Evolutionary conservation across 164 flowering plant species (phyloP), one percentile per base, ranked within the genome.

Genomic region (Aristolochia fimbriata): DNA sequence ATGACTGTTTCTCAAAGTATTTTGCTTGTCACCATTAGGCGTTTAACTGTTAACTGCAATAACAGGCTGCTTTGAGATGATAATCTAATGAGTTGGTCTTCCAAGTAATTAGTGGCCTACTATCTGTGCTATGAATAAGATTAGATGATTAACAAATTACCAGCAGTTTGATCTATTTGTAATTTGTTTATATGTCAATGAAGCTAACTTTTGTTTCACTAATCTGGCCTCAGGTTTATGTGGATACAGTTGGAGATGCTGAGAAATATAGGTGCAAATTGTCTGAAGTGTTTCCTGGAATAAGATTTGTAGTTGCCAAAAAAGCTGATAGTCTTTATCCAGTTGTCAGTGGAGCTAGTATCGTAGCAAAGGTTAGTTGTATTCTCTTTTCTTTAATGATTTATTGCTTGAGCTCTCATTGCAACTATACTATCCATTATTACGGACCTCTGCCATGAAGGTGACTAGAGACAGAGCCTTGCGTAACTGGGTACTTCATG

Each of bases 321-420:
- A 92, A 92, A 76, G 98, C 98, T 62, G 98, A 92, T 73, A 85
- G 96, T 77, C 88, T 92, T 50, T 92, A 84, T 73, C 96, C 95
- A 41, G 96, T 86, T 67, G 98, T 89, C 5, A 89, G 98, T 74
- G 98, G 96, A 31, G 96, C 98, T 41, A 89, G 98, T 65, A 92
- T 88, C 63, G 96, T 83, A 53, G 96, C 98, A 25, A 92, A 92
- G 93, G 98, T 88, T 64, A 70, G 54, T 15, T 9, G 14, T 2
- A 50, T 31, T 20, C 15, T 62, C 19, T 22, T 62, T n/a, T 48
- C 47, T 20, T 49, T 15, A 49, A 5, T 0, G 19, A 2, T 15
- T 20, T 10, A 6, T 17, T 6, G 4, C 22, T 20, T 15, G 22
- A 49, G 22, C 20, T 49, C 20, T 17, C 19, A 17, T 17, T 2